Base-by-base conservation (phyloP, 495 filamentous ascomycete species). In the Xylaria scruposa region DNA sequence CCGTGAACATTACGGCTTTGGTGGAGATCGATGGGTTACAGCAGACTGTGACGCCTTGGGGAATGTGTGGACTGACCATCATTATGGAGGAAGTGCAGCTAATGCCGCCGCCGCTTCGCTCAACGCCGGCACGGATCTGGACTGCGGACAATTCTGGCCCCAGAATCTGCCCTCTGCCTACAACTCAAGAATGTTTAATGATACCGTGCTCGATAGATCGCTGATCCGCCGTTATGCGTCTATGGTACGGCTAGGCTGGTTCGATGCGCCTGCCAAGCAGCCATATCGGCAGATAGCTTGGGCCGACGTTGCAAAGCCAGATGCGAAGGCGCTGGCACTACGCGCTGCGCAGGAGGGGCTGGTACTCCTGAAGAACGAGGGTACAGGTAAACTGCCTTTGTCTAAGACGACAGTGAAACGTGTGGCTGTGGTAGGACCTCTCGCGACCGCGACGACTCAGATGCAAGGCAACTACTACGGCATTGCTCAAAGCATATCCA, bases 381-480 rank as follows among this genome's bases (percentile, higher is more conserved):
- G 71, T 8, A 70, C 61, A 7, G 72, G 83, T 29, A 80, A 80
- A 15, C 76, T 91, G 2, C 90, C 89, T 0, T 77, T 90, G 3
- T 78, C 81, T 0, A 71, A 79, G 17, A 76, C 75, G 7, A 53
- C 74, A 7, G 74, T 75, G 19, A 82, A 76, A 24, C 85, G 77
- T 12, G 77, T 90, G n/a, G 88, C 87, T 10, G 76, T 91, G 9
- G 82, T 92, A 67, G 90, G 90, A 0, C 84, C 84, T 1, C 90
- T 87, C 81, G 89, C 86, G 17, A 87, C 88, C 64, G 88, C 88
- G 5, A 90, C 88, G 0, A 82, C 76, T 4, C 83, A 90, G 54
- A 81, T 92, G 81, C 89, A 88, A 69, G 90, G 90, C 6, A 90
- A 88, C 71, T 92, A 91, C 77, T 82, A 74, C 67, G 88, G 88